Base-by-base conservation (phyloP, 768 basidiomycete genomes). In the Tricholoma saponaceum region DNA sequence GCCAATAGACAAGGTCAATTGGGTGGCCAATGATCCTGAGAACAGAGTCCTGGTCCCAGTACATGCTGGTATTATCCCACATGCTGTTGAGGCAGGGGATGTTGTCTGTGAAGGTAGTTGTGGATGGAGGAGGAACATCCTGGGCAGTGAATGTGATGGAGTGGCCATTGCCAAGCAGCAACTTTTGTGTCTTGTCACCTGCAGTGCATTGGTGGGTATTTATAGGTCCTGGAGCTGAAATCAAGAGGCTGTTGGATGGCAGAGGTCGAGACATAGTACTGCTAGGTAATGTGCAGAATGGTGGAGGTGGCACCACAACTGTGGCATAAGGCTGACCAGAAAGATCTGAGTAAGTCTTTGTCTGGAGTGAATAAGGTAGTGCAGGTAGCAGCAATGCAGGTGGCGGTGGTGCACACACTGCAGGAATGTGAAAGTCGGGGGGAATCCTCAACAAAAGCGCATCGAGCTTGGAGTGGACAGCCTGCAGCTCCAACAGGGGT, bases 351-450 rank as follows among this genome's bases (percentile, higher is more conserved):
- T 2, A 46, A 7, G 6, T 46, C 23, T 5, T 46, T 16, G 23
- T 46, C 23, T 46, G 44, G n/a, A n/a, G n/a, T n/a, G n/a, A n/a
- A n/a, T n/a, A n/a, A 46, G 23, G 14, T 7, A 16, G 44, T 25
- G 23, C 44, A 46, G 44, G 44, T 16, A 4, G 23, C n/a, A n/a
- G 69, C 67, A 66, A 70, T 71, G 33, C 12, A 35, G 33, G 12
- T 35, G 33, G 33, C 33, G 12, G 33, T 13, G 12, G 12, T 13
- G 12, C 12, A 35, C 6, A 5, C 33, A 35, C 9, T 35, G 33
- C 33, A 14, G 33, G 5, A 13, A 35, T 10, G 12, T 35, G 33
- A n/a, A n/a, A n/a, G n/a, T n/a, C n/a, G n/a, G n/a, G n/a, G 33
- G 33, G 12, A 35, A 35, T 35, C 33, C 33, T 35, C 33, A 35